Evolutionary conservation across 2,329 filamentous ascomycete genomes (phyloP), one percentile per base, ranked within the genome.

Genomic region (Amphichorda felina): DNA sequence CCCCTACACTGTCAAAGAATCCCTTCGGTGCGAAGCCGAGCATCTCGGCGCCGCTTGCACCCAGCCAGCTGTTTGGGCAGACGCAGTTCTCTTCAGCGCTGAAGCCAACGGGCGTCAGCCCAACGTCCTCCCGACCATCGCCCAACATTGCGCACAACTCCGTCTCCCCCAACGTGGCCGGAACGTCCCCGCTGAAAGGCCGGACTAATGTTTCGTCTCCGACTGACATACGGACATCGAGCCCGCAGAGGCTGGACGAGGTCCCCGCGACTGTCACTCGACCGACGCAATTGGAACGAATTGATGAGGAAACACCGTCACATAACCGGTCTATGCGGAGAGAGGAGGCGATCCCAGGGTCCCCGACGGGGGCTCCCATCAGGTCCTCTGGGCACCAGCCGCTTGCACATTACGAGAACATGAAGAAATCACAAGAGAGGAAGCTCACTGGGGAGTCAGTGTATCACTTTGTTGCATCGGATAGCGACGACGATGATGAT

Each of bases 101-200:
- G 13, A 71, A 65, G 44, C 58, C 55, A 17, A 5, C 14, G 9
- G 17, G 11, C 10, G 50, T 57, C 31, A 75, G 70, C 39, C 72
- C 72, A 15, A 75, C 71, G 1, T 75, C 70, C 2, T 75, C 71
- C 2, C 60, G 71, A 9, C 72, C 72, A 0, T 76, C 72, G 2
- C 71, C 71, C 1, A 55, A 63, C 29, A 44, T 64, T 4, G 61
- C 68, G 9, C 50, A 57, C 17, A 59, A 68, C 34, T 53, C 57
- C 1, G 63, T 66, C 4, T 70, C 68, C 3, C 60, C 68, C 1
- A 66, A 65, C 30, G 50, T 54, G 2, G 47, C 59, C 2, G 54
- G 57, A 41, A 57, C 55, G 0, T 75, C 70, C 2, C 69, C 70
- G 0, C 47, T 72, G 2, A 72, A 70, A 45, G 57, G 65, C 25